Conservation (phyloP, 495 filamentous ascomycete genomes). For the Aspergillus incahuasiensis region DNA sequence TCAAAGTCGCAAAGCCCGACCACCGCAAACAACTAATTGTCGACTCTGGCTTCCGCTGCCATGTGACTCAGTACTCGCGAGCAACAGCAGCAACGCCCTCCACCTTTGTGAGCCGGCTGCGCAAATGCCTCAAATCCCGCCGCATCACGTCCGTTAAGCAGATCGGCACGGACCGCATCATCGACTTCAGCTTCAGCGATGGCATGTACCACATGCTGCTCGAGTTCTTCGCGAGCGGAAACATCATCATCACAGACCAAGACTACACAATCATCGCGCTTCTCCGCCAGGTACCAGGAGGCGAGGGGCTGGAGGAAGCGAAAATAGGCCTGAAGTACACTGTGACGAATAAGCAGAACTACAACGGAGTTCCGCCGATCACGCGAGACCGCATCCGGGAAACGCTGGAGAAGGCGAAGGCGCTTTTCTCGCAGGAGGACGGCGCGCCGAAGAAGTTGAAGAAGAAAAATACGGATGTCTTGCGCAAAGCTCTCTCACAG, state of each 20-base stretch:
- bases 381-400: constrained; percentile 65
- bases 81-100: constrained; percentile 79
- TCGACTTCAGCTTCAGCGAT: constrained; percentile 90
- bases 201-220: constrained; percentile 81
- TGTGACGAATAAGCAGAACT: constrained; percentile 77
- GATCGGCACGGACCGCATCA: constrained; percentile 87
- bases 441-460: constrained; percentile 62
- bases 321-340: constrained; percentile 72
- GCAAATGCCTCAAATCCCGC: constrained; percentile 83
- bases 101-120: constrained; percentile 72
- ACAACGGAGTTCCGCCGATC: constrained; percentile 64
- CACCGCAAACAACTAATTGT: constrained; percentile 81
- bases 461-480: constrained; percentile 67
- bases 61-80: constrained; percentile 84
- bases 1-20: constrained; percentile 86
- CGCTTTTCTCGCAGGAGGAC: constrained; percentile 47
- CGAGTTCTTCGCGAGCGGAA: constrained; percentile 95
- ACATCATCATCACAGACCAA: constrained; percentile 83
- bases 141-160: constrained; percentile 76
- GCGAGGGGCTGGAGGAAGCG: constrained; percentile 70
- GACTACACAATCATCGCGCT: constrained; percentile 74
- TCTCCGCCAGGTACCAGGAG: constrained; percentile 69
- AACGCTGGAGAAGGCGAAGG: constrained; percentile 62
- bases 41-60: constrained; percentile 93
- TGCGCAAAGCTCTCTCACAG: constrained; percentile 74